Base-by-base conservation (phyloP, 176 grass and related monocot genomes). In the Luzula sylvatica region DNA sequence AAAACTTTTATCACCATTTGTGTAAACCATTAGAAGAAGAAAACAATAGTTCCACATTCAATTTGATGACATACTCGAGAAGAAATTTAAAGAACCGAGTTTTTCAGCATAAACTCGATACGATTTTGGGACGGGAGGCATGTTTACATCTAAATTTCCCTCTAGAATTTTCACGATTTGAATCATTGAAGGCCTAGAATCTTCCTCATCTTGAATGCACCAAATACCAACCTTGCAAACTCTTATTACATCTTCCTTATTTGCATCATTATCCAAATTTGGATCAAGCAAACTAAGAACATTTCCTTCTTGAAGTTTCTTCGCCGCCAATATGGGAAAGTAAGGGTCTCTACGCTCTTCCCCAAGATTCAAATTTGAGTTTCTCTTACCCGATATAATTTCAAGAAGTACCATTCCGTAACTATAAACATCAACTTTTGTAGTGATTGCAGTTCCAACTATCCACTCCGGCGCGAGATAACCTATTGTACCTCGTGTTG, bases 401-500 rank as follows among this genome's bases (percentile, higher is more conserved):
- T 83, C 80, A 2, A 83, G 39, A 22, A 78, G 67, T 56, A 83
- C 43, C 65, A 78, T 78, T 23, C 80, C 80, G 6, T 57, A 83
- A 53, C 74, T 83, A 17, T 83, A 85, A 18, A 85, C 81, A 46
- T 85, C 75, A 0, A 51, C 58, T 15, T 85, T 85, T 13, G 61
- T 16, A 2, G 81, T 79, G 47, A 85, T 79, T 4, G 75, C 24
- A 2, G 30, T 24, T 15, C 75, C 70, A 0, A 23, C 49, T 11
- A 79, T 61, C 81, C 81, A 85, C 43, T 85, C 81, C 0, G 81
- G 81, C 0, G 70, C 81, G 2, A 85, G 65, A 56, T 85, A 85
- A 0, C 81, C 81, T 21, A 65, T 58, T 14, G 74, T 83, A 20
- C 81, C 81, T 40, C 81, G 24, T 7, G 63, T 22, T 0, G 81